A percentile compares a stretch with the other conserved stretches of the same genome.
These are phyloP conservation scores for Leccinum disarticulatum DNA, from an alignment of 768 basidiomycete species.

Conservation along the genomic window DNA sequence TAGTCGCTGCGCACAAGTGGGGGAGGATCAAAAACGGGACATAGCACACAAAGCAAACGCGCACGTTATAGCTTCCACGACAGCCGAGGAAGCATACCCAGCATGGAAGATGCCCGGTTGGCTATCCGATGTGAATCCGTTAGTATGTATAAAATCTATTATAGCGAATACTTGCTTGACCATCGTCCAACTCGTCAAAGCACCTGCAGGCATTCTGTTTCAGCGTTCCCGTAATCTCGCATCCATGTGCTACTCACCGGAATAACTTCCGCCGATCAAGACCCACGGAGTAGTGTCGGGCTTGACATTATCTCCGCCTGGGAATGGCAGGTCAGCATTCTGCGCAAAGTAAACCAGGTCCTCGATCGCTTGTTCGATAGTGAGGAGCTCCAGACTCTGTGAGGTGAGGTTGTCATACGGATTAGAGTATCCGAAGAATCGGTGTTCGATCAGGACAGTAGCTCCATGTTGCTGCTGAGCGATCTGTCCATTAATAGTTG, in stretches of 20 bases:
- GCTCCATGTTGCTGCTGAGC: slow-evolving; percentile 66
- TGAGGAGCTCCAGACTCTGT: slow-evolving; percentile 57
- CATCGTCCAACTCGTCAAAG: background rate
- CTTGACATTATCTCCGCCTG: slow-evolving; percentile 58
- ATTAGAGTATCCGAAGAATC: slow-evolving; percentile 75
- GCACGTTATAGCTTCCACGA: background rate
- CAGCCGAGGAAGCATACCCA: background rate
- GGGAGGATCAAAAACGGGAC: background rate
- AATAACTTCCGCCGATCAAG: background rate
- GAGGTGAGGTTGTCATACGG: slow-evolving; percentile 60
- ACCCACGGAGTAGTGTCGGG: slow-evolving; percentile 41
- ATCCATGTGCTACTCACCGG: background rate
- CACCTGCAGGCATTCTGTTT: background rate
- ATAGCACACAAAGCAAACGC: background rate
- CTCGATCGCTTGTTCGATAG: slow-evolving; percentile 73
- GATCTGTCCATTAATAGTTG: slow-evolving; percentile 61
- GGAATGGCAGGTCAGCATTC: slow-evolving; percentile 66
- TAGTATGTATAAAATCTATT: background rate
- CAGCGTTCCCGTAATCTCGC: background rate
- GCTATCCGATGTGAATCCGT: background rate
- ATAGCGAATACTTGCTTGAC: background rate
- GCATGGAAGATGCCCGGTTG: background rate
- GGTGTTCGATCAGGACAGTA: slow-evolving; percentile 65
- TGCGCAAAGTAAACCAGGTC: slow-evolving; percentile 71
- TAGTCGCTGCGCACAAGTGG: background rate